Evolutionary conservation across 75 land plant genomes (phyloP), one percentile per base, ranked within the genome.

Genomic region (Sequoiadendron giganteum): DNA sequence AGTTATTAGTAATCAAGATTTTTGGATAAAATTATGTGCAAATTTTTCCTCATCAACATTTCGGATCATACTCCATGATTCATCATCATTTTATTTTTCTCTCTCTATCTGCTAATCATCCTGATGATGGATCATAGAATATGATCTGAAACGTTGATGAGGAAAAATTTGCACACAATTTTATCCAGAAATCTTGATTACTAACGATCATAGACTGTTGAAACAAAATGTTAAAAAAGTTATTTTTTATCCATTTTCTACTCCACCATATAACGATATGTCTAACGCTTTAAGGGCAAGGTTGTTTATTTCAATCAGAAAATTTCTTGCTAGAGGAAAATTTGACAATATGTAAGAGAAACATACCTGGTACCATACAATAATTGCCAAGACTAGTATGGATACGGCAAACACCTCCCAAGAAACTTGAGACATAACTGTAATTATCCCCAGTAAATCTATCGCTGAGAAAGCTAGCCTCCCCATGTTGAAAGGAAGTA

Each of bases 401-500:
- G 89, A 55, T 32, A 92, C 32, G 18, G 91, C 14, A 32, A 91
- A 19, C 28, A 92, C 86, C 36, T 86, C 90, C 93, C 92, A 90
- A 7, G 93, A 70, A 34, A 91, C 89, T 42, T 83, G 55, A 52
- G 84, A 52, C 47, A 82, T 91, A 45, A 92, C 92, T 6, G 77
- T 80, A 43, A 92, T n/a, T 38, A 83, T 89, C 6, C 88, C 85
- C 3, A 88, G 79, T 15, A 86, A 28, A 82, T 86, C 70, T 45
- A 91, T 85, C 21, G 32, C 70, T 3, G 76, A 10, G 25, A 72
- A 85, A 58, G 91, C 52, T 43, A 93, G 39, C 75, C 92, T 91
- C n/a, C 89, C 95, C 21, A 95, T 40, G 78, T 91, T 89, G 91
- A 91, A 92, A 1, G 93, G 95, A 34, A 94, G 91, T 48, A 89